Conservation (phyloP, 1,139 yeast species). For the Candida neerlandica region DNA sequence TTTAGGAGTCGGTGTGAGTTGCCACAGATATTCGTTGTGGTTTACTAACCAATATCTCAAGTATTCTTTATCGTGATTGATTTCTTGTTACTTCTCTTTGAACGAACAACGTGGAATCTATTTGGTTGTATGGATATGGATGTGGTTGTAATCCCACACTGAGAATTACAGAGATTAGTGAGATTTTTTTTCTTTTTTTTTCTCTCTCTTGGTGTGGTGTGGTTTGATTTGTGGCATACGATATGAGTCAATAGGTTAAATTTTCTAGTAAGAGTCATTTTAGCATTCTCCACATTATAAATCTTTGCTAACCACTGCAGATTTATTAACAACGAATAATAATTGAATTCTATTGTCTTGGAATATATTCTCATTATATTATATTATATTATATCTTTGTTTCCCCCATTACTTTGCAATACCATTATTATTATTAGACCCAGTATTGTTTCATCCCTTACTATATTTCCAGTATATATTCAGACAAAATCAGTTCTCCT, state of each 20-base stretch:
- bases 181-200: not conserved
- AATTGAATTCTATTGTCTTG: too few species aligned
- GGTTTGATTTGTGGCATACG: not conserved
- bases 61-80: too few species aligned
- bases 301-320: not conserved
- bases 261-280: not conserved
- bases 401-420: too few species aligned
- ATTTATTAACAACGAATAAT: not conserved
- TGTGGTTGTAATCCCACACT: not conserved
- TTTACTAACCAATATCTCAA: not conserved
- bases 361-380: too few species aligned
- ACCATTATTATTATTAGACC: not conserved
- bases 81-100: not conserved
- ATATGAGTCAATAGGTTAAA: not conserved
- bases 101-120: not conserved
- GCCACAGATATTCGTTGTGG: not conserved
- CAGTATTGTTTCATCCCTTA: not conserved
- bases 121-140: not conserved
- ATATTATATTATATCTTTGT: too few species aligned
- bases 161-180: not conserved
- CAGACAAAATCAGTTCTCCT: too few species aligned
- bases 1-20: not conserved
- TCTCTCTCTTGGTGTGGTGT: not conserved
- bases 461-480: not conserved
- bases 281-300: slow-evolving; percentile 1